Percentiles rank a stretch among this genome's conserved stretches.
phyloP scores from a whole-genome alignment of 768 basidiomycete genomes.

The Fibroporia radiculosa region DNA sequence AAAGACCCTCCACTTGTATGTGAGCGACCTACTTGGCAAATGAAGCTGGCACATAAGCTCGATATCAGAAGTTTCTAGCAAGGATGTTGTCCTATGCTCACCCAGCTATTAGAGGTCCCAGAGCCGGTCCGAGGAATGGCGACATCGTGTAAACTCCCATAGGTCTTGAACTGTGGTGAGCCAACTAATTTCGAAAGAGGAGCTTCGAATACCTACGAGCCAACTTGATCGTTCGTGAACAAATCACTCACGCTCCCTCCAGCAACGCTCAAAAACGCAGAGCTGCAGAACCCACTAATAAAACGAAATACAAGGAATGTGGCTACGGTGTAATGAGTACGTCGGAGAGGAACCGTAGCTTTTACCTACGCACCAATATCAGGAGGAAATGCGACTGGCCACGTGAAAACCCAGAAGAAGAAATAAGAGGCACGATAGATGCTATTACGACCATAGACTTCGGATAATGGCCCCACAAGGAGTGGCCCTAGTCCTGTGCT shows the following conservation, averaged over 20 bases:
- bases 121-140: conserved; percentile 50
- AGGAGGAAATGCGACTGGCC: conserved; percentile 68
- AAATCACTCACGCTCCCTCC: conserved; percentile 56
- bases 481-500: conserved; percentile 18
- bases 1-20: neutral
- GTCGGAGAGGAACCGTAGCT: neutral
- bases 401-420: conserved; percentile 55
- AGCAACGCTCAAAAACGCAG: conserved; percentile 54
- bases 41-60: conserved; percentile 37
- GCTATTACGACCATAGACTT: conserved; percentile 50
- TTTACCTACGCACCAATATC: conserved; percentile 40
- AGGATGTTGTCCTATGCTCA: conserved; percentile 23
- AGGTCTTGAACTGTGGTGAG: conserved; percentile 27
- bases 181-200: neutral
- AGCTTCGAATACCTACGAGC: conserved; percentile 36
- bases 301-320: conserved; percentile 59
- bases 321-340: conserved; percentile 24
- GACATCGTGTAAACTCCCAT: conserved; percentile 49
- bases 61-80: too few species aligned
- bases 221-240: conserved; percentile 48
- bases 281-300: conserved; percentile 44
- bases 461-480: conserved; percentile 32
- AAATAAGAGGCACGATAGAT: conserved; percentile 58
- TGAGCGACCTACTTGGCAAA: conserved; percentile 37
- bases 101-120: conserved; percentile 55